These are phyloP conservation scores for Aspergillus calidoustus DNA, from an alignment of 2,329 filamentous ascomycete species.

Conservation along the genomic window DNA sequence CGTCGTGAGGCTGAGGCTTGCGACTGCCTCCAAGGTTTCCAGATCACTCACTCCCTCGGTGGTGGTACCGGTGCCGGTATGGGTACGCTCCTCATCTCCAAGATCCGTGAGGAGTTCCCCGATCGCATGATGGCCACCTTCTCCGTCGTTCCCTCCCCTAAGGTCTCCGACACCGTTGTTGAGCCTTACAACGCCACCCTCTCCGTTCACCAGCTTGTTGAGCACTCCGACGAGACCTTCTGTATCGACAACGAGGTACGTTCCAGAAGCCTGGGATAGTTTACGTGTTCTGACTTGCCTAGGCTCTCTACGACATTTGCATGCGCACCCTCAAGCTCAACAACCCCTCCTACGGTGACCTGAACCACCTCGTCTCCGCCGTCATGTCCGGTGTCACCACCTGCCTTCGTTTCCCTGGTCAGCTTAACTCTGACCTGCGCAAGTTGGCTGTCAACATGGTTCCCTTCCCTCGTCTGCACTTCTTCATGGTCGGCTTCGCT, in stretches of 20 bases:
- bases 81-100: conserved; percentile 99
- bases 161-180: conserved; percentile 99
- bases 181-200: conserved; percentile 99
- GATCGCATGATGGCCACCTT: conserved; percentile 99
- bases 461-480: conserved; percentile 99
- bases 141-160: conserved; percentile 97
- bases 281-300: conserved; percentile 11
- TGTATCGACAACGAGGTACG: conserved; percentile 97
- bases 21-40: conserved; percentile 99
- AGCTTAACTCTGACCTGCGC: conserved; percentile 99
- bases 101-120: conserved; percentile 99
- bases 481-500: conserved; percentile 99
- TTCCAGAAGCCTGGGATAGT: neutral
- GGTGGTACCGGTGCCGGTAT: conserved; percentile 99
- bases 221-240: conserved; percentile 99
- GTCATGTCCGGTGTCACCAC: conserved; percentile 99
- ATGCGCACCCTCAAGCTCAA: conserved; percentile 99
- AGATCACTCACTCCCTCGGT: conserved; percentile 99
- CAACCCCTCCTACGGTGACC: conserved; percentile 97
- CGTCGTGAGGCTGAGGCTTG: conserved; percentile 98
- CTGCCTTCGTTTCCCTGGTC: conserved; percentile 97
- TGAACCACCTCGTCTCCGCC: conserved; percentile 98
- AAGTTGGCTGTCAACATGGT: conserved; percentile 99
- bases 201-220: conserved; percentile 97
- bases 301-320: conserved; percentile 99